phyloP scores from a whole-genome alignment of 1,284 basidiomycete genomes.

The Cutaneotrichosporon sp. region DNA sequence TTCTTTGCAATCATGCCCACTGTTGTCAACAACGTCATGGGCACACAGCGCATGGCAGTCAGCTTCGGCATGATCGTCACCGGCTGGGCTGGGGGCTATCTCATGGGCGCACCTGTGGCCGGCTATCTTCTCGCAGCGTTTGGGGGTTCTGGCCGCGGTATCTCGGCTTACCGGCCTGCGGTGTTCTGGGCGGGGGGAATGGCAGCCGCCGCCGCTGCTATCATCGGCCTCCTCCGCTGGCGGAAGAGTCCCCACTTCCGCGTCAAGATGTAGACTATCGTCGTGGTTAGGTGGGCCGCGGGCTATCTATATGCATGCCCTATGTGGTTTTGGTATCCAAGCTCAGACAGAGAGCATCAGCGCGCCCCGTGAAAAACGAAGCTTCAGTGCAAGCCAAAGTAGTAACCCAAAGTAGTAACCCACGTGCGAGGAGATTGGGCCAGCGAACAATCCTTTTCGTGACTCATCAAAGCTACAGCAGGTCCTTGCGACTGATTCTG shows the following conservation, averaged over 20 bases:
- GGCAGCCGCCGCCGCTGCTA: constrained; percentile 5
- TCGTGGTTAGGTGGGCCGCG: no score
- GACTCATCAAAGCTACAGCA: no score
- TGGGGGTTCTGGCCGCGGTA: constrained; percentile 21
- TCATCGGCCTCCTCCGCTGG: constrained; percentile 3
- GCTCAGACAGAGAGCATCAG: no score
- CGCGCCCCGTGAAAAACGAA: no score
- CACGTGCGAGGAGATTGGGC: no score
- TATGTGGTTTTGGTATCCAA: no score
- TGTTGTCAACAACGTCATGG: constrained; percentile 21
- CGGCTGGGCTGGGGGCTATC: constrained; percentile 26
- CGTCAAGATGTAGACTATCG: constrained; percentile 13
- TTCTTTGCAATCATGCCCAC: constrained; percentile 35
- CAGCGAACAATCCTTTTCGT: no score
- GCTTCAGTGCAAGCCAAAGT: no score
- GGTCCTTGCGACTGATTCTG: no score
- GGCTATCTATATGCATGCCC: no score
- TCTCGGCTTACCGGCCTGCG: constrained; percentile 27
- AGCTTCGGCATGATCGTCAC: constrained; percentile 31
- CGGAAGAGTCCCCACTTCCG: constrained; percentile 3
- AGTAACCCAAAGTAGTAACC: no score
- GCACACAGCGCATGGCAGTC: constrained; percentile 18
- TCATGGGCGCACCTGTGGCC: constrained; percentile 29
- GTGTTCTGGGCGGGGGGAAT: constrained; percentile 31
- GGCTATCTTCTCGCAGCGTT: constrained; percentile 27